Conservation (phyloP, 768 basidiomycete genomes). For the Phylloporus sp. region DNA sequence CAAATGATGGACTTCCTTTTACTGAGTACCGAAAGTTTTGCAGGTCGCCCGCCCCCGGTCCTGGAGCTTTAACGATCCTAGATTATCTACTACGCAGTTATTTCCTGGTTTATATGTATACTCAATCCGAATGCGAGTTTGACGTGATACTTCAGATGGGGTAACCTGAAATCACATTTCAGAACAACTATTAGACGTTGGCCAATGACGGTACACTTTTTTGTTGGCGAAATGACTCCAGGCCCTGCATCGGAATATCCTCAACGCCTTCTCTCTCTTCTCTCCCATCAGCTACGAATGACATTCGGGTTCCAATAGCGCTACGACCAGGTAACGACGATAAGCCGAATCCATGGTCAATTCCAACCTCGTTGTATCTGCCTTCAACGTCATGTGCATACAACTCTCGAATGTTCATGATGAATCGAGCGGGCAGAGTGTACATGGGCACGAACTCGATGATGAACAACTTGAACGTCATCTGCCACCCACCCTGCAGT, state of each 20-base stretch:
- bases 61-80: no score
- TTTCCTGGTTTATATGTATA: no score
- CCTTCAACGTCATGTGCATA: neutral
- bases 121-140: no score
- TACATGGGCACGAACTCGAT: neutral
- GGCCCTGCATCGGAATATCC: neutral
- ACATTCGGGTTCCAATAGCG: neutral
- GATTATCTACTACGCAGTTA: no score
- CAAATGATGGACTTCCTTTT: no score
- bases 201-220: neutral
- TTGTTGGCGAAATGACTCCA: neutral
- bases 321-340: neutral
- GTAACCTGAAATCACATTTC: no score
- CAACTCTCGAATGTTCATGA: conserved; percentile 6
- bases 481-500: neutral
- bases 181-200: no score
- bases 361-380: neutral
- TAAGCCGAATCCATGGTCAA: conserved; percentile 8
- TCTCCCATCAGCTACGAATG: neutral
- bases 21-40: no score
- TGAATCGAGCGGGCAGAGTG: conserved; percentile 1
- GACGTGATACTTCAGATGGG: no score
- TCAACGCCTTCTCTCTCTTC: neutral
- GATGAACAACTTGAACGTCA: neutral
- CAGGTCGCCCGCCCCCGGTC: no score